These are phyloP conservation scores for Cyberlindnera nakhonratchasimensis DNA, from an alignment of 805 yeast genomes.

Conservation along the genomic window DNA sequence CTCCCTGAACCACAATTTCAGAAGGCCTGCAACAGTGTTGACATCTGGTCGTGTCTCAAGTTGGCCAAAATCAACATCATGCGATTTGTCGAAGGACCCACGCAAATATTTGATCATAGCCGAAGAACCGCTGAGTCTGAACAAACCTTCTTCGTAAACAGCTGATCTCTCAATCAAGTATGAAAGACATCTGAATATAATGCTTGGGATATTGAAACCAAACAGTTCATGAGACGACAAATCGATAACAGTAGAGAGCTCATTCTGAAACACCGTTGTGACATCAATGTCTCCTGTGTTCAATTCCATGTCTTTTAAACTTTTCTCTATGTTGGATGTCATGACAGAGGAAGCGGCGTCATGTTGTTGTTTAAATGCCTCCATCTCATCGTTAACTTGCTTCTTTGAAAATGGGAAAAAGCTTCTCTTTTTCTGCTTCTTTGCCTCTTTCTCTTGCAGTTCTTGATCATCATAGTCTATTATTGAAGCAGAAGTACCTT, in stretches of 20 bases:
- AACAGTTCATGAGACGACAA: slow-evolving; percentile 47
- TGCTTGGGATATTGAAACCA: slow-evolving; percentile 58
- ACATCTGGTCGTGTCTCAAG: slow-evolving; percentile 52
- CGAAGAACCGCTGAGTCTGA: slow-evolving; percentile 86
- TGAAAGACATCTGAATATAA: slow-evolving; percentile 71
- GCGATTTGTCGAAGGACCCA: slow-evolving; percentile 60
- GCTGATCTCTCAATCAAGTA: slow-evolving; percentile 66
- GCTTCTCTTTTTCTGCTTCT: slow-evolving; percentile 51
- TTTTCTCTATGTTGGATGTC: slow-evolving; percentile 26
- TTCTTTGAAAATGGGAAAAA: slow-evolving; percentile 53
- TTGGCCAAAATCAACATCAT: slow-evolving; percentile 62
- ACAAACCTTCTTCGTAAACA: slow-evolving; percentile 84
- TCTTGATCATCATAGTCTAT: slow-evolving; percentile 19
- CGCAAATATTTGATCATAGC: slow-evolving; percentile 66
- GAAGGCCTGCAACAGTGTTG: slow-evolving; percentile 81
- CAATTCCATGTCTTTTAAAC: slow-evolving; percentile 32
- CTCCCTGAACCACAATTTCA: slow-evolving; percentile 79
- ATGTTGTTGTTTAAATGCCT: slow-evolving; percentile 6
- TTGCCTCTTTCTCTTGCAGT: slow-evolving; percentile 33
- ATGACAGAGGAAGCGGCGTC: slow-evolving; percentile 3
- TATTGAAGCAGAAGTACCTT: too few relatives aligned
- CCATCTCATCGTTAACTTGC: slow-evolving; percentile 14
- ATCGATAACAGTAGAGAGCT: slow-evolving; percentile 47
- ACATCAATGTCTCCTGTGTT: slow-evolving; percentile 18
- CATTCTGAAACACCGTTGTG: slow-evolving; percentile 60